phyloP scores from a whole-genome alignment of 2,329 filamentous ascomycete genomes.

The Neofusicoccum ribis region DNA sequence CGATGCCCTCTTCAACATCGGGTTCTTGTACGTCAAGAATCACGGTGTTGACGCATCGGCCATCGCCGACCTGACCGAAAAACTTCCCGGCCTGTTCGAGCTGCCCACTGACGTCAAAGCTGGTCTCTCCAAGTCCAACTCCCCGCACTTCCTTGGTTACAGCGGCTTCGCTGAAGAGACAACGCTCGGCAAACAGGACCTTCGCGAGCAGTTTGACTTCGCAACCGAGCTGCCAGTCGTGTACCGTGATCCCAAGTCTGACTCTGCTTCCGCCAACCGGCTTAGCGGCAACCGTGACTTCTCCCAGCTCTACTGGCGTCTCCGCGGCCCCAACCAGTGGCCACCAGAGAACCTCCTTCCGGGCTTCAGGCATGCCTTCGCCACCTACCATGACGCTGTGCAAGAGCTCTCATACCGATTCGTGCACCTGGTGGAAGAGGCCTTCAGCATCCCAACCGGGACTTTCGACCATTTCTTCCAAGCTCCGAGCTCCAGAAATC shows the following conservation, averaged over 20 bases:
- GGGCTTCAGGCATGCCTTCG: slow-evolving; percentile 34
- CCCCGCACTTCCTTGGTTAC: slow-evolving; percentile 63
- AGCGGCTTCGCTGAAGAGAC: slow-evolving; percentile 57
- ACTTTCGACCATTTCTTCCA: slow-evolving; percentile 55
- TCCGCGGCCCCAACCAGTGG: slow-evolving; percentile 42
- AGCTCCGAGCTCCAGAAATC: neutral
- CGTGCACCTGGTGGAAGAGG: slow-evolving; percentile 57
- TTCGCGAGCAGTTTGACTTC: slow-evolving; percentile 61
- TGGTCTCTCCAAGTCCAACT: slow-evolving; percentile 50
- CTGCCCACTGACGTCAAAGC: slow-evolving; percentile 42
- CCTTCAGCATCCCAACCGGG: slow-evolving; percentile 51
- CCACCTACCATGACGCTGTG: slow-evolving; percentile 53
- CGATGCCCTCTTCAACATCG: slow-evolving; percentile 51
- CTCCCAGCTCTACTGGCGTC: slow-evolving; percentile 42
- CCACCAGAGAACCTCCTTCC: slow-evolving; percentile 31
- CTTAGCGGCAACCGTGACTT: slow-evolving; percentile 42
- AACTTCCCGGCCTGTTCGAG: slow-evolving; percentile 48
- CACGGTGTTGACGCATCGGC: slow-evolving; percentile 46
- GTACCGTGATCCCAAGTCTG: slow-evolving; percentile 25
- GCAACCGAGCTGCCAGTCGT: slow-evolving; percentile 54
- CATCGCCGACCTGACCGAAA: slow-evolving; percentile 41
- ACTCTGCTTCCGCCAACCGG: neutral
- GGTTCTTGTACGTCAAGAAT: slow-evolving; percentile 56
- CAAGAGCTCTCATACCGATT: slow-evolving; percentile 55
- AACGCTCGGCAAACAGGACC: slow-evolving; percentile 55